A percentile compares a stretch with the other conserved stretches of the same genome.
Evolutionary conservation across 305 asterid species (phyloP).

Genomic region (Euphrasia arctica): DNA sequence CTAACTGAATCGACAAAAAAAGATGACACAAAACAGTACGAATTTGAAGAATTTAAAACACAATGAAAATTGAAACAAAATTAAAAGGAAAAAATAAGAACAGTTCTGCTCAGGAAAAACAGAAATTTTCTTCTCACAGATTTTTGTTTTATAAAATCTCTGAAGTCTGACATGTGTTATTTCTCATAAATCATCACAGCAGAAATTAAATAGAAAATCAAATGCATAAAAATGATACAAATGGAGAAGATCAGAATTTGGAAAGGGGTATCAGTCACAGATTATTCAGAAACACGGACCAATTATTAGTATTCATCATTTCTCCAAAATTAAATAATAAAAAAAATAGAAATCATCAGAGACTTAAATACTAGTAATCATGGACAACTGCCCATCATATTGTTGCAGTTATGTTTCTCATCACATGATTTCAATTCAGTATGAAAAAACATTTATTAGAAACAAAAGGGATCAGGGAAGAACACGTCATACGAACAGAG

Average conservation of each 20-base stretch:
- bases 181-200: constrained; percentile 53
- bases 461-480: too few species aligned
- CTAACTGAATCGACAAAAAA: too few species aligned
- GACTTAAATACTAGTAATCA: constrained; percentile 80
- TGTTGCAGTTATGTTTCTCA: constrained; percentile 29
- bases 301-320: constrained; percentile 47
- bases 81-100: too few species aligned
- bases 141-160: constrained; percentile 42
- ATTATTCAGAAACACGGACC: constrained; percentile 90
- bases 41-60: too few species aligned
- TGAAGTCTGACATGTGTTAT: constrained; percentile 88
- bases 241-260: constrained; percentile 34
- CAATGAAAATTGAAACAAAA: too few species aligned
- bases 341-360: constrained; percentile 50
- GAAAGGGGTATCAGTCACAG: constrained; percentile 48
- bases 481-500: too few species aligned
- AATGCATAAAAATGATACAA: not conserved
- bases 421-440: constrained; percentile 37
- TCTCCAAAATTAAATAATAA: constrained; percentile 27
- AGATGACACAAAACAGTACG: too few species aligned
- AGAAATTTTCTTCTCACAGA: constrained; percentile 54
- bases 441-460: too few species aligned
- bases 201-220: constrained; percentile 9
- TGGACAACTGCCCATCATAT: constrained; percentile 48
- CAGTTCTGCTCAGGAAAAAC: constrained; percentile 47